Percentiles rank a stretch among this genome's conserved stretches.
Conservation (phyloP, 805 yeast species). For the Jamesozyma gamospora region DNA sequence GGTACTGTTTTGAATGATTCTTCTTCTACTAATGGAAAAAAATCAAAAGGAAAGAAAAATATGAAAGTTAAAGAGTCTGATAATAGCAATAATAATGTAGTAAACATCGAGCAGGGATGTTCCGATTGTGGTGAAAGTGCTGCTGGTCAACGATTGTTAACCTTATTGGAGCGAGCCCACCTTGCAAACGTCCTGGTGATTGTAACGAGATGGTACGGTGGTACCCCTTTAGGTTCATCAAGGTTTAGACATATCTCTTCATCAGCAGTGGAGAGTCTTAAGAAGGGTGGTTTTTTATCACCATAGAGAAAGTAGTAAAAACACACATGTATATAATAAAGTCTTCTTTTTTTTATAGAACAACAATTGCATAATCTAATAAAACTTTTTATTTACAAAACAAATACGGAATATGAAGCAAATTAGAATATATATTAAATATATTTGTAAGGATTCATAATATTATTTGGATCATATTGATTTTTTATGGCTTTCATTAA, state of each 20-base stretch:
- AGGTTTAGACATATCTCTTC: slow-evolving; percentile 59
- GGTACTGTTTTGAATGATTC: slow-evolving; percentile 17
- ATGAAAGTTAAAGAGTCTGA: neutral
- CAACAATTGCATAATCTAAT: too few relatives aligned
- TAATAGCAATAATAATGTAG: neutral
- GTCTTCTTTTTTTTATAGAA: too few relatives aligned
- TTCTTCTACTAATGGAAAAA: slow-evolving; percentile 1
- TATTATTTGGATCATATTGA: slow-evolving; percentile 84
- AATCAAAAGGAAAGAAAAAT: slow-evolving; percentile 6
- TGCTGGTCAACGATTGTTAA: slow-evolving; percentile 53
- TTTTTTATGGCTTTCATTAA: slow-evolving; percentile 70
- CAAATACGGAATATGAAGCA: too few relatives aligned
- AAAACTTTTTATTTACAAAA: too few relatives aligned
- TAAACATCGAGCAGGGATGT: slow-evolving; percentile 43
- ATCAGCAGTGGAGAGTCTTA: slow-evolving; percentile 44
- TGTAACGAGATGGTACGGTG: slow-evolving; percentile 79
- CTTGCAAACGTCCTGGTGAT: slow-evolving; percentile 50
- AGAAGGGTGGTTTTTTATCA: slow-evolving; percentile 28
- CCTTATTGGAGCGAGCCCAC: slow-evolving; percentile 40
- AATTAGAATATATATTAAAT: slow-evolving; percentile 31
- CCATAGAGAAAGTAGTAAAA: neutral
- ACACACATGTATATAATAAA: too few relatives aligned
- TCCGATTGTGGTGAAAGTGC: slow-evolving; percentile 69
- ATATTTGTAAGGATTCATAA: slow-evolving; percentile 91
- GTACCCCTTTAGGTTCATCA: slow-evolving; percentile 60